Base-by-base conservation (phyloP, 345 rosid genomes). In the Acer campestre region DNA sequence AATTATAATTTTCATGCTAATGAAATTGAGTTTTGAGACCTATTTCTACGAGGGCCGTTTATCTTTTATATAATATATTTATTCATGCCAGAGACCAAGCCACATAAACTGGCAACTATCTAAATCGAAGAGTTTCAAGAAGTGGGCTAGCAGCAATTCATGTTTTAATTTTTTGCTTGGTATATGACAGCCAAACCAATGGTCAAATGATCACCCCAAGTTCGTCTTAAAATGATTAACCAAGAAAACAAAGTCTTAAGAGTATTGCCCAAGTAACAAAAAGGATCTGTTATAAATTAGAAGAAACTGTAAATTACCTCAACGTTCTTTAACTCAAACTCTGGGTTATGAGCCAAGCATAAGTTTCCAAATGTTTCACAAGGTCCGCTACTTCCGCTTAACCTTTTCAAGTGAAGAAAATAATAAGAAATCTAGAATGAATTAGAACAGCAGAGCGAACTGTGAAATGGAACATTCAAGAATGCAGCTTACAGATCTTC, bases 361-460 rank as follows among this genome's bases (percentile, higher is more conserved):
- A 83, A 85, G 84, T 86, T 95, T 67, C 97, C 98, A 79, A 87
- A 95, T 27, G 98, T 95, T 75, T 93, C 92, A 66, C 92, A 89
- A 59, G 96, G 87, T 78, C 97, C 98, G 74, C 98, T 95, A 68
- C 92, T 93, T 84, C 94, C 99, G 72, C 77, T 90, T 69, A 95
- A 89, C 85, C 99, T 95, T 79, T 82, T 71, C 65, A 80, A 70
- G 68, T 65, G 18, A 48, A 79, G 16, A 67, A 17, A 31, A 42
- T 48, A 53, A 80, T 82, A 71, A 13, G 40, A 38, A 13, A 10
- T 29, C 51, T 3, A 63, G 5, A 55, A 10, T n/a, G 67, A 22
- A 40, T 11, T 6, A 69, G 65, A 20, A 35, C 38, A 42, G 11
- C 23, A 6, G 35, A 49, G 44, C 59, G 29, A 29, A 56, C 46